A percentile compares a stretch with the other conserved stretches of the same genome.
These are phyloP conservation scores for Boehmeria nivea DNA, from an alignment of 306 rosid species.

Conservation along the genomic window DNA sequence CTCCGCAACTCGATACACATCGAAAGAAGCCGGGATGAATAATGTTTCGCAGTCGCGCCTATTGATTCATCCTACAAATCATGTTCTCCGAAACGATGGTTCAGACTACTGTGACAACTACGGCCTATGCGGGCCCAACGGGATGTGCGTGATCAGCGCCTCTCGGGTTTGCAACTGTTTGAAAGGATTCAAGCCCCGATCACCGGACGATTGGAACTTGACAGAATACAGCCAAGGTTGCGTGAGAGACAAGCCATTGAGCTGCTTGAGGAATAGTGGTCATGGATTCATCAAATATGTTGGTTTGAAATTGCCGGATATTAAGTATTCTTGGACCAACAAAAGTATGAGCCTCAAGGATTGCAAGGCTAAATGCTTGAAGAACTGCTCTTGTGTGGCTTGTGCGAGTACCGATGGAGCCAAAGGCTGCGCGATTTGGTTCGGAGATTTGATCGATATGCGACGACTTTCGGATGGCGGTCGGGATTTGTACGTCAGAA, in stretches of 20 bases:
- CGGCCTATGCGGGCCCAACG: neutral
- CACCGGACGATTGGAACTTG: neutral
- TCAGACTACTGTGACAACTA: neutral
- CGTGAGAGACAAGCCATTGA: neutral
- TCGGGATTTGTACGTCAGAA: no score
- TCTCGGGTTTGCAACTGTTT: neutral
- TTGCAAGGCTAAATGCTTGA: no score
- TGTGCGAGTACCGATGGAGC: no score
- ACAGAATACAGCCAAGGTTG: neutral
- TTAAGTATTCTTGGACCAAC: neutral
- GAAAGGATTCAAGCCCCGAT: neutral
- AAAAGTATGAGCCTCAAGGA: slow-evolving; percentile 1
- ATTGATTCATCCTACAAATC: no score
- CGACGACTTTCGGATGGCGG: no score
- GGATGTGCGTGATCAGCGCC: neutral
- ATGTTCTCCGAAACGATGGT: no score
- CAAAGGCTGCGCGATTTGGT: no score
- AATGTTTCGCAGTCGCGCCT: no score
- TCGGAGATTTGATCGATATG: no score
- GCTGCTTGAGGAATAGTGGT: neutral
- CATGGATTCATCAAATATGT: neutral
- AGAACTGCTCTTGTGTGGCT: slow-evolving; percentile 2
- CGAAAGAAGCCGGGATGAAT: no score
- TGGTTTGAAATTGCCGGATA: neutral
- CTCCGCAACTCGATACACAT: no score